phyloP scores from a whole-genome alignment of 352 stramenopile genomes.

The Phytophthora uliginosa region DNA sequence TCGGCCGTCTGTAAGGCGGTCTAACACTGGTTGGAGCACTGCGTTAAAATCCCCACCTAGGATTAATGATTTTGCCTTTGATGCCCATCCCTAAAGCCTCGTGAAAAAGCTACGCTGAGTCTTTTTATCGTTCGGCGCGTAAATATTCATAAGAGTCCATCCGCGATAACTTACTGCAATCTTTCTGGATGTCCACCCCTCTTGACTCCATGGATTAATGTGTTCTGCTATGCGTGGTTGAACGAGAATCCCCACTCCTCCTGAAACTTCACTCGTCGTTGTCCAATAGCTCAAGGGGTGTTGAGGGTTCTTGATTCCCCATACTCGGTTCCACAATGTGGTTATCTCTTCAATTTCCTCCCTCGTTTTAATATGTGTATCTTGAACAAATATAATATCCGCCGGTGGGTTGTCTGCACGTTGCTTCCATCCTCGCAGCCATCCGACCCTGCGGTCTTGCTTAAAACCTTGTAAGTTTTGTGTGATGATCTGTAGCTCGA shows the following conservation, averaged over 20 bases:
- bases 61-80: background rate
- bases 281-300: conserved; percentile 7
- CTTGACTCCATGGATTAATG: background rate
- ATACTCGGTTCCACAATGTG: background rate
- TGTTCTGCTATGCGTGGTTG: background rate
- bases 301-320: background rate
- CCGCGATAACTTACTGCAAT: background rate
- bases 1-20: background rate
- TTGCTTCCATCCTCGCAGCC: conserved; percentile 6
- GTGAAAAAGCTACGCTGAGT: background rate
- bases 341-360: conserved; percentile 6
- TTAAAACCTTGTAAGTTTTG: conserved; percentile 17
- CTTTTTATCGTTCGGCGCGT: background rate
- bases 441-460: background rate
- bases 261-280: background rate
- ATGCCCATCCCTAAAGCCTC: background rate
- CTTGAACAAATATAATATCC: conserved; percentile 13
- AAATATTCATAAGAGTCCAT: conserved; percentile 8
- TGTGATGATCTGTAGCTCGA: conserved; percentile 3
- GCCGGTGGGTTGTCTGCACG: background rate
- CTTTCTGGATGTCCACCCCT: background rate
- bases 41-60: conserved; percentile 14
- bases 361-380: conserved; percentile 11
- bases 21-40: background rate
- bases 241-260: background rate